A percentile compares a stretch with the other conserved stretches of the same genome.
Conservation (phyloP, 2,329 filamentous ascomycete genomes). For the Fusarium marasasianum region DNA sequence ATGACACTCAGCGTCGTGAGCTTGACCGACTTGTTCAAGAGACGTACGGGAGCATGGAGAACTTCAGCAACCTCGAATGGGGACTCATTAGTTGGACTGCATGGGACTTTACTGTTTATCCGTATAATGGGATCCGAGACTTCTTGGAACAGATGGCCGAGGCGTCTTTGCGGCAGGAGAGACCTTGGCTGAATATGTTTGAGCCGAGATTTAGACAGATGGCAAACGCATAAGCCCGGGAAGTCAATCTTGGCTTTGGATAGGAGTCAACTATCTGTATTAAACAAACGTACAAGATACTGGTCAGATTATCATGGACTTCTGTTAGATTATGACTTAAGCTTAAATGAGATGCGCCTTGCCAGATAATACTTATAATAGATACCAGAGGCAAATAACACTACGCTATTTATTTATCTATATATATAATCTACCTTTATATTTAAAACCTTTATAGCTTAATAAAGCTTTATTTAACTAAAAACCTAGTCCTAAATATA, state of each 20-base stretch:
- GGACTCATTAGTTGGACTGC: background rate
- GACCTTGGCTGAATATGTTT: background rate
- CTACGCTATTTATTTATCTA: too few relatives aligned
- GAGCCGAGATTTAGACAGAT: background rate
- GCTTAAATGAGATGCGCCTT: background rate
- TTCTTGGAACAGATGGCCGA: conserved; percentile 6
- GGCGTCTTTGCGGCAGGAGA: background rate
- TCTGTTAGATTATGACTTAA: background rate
- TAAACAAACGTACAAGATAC: too few relatives aligned
- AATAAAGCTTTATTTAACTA: too few relatives aligned
- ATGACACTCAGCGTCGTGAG: background rate
- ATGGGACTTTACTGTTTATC: background rate
- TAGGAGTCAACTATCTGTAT: background rate
- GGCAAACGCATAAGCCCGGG: background rate
- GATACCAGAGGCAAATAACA: too few relatives aligned
- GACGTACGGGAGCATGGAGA: conserved; percentile 1
- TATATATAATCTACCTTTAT: too few relatives aligned
- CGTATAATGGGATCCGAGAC: background rate
- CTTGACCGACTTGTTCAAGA: conserved; percentile 4
- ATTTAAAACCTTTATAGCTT: too few relatives aligned
- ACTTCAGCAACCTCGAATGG: background rate
- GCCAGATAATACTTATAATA: too few relatives aligned
- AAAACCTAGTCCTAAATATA: too few relatives aligned
- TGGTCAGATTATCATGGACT: background rate
- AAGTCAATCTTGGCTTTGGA: background rate